Percentiles rank a stretch among this genome's conserved stretches.
phyloP scores from a whole-genome alignment of 2,329 filamentous ascomycete genomes.

The Colletotrichum theobromicola region DNA sequence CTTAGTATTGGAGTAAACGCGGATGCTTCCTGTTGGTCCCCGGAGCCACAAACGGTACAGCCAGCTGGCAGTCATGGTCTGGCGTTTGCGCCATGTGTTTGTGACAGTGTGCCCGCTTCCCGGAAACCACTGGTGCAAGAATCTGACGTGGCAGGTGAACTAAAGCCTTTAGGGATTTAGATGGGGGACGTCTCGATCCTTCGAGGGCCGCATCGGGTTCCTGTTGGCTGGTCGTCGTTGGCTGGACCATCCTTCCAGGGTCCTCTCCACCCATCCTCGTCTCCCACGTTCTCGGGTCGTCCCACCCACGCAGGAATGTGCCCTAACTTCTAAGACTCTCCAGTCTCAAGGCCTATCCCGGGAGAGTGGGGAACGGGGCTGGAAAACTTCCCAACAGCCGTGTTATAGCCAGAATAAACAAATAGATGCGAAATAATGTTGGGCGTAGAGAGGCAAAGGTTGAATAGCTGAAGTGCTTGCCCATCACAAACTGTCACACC shows the following conservation, averaged over 20 bases:
- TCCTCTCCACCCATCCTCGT: background rate
- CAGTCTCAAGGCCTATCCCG: background rate
- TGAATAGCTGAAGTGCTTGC: too few species aligned
- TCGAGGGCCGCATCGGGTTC: background rate
- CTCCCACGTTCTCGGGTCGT: background rate
- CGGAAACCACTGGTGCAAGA: background rate
- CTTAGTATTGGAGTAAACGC: background rate
- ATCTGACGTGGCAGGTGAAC: slow-evolving; percentile 2
- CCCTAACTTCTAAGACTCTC: background rate
- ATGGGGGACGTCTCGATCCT: background rate
- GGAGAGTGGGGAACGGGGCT: too few species aligned
- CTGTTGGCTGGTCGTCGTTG: background rate
- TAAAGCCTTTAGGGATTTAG: background rate
- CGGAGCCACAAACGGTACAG: too few species aligned
- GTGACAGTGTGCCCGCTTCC: background rate
- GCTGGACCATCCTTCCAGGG: background rate
- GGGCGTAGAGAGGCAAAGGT: too few species aligned
- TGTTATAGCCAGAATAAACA: too few species aligned
- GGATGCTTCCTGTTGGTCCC: background rate
- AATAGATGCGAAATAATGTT: too few species aligned
- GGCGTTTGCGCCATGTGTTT: background rate
- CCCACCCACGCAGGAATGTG: background rate
- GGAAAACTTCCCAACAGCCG: too few species aligned
- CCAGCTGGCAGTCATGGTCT: background rate
- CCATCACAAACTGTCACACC: background rate